Evolutionary conservation across 805 yeast species (phyloP).

Genomic region (Candida rishiriensis): DNA sequence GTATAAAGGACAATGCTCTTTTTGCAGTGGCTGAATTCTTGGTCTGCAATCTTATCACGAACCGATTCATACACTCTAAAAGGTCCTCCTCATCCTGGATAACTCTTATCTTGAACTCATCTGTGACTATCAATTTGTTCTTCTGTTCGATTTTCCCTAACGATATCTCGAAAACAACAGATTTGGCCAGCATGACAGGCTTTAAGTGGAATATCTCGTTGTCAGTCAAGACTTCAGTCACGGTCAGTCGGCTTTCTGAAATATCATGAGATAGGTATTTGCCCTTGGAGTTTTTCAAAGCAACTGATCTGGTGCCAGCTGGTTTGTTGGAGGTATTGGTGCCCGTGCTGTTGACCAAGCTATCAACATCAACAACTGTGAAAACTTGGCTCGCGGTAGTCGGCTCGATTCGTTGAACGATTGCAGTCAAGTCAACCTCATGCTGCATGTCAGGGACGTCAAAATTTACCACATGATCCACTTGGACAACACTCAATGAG

Average conservation of each 20-base stretch:
- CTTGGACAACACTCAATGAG: slow-evolving; percentile 8
- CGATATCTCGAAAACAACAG: slow-evolving; percentile 7
- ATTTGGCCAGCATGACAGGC: background rate
- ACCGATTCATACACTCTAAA: slow-evolving; percentile 19
- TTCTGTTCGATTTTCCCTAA: slow-evolving; percentile 15
- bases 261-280: slow-evolving; percentile 21
- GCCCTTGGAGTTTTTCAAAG: slow-evolving; percentile 22
- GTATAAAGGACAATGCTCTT: slow-evolving; percentile 6
- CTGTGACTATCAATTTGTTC: slow-evolving; percentile 16
- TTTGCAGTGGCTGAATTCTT: slow-evolving; percentile 19
- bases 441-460: slow-evolving; percentile 9
- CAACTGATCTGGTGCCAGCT: slow-evolving; percentile 4
- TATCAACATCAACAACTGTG: slow-evolving; percentile 19
- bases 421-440: slow-evolving; percentile 3
- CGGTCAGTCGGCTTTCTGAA: slow-evolving; percentile 10
- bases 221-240: slow-evolving; percentile 25
- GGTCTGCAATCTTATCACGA: slow-evolving; percentile 24
- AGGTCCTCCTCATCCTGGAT: slow-evolving; percentile 28
- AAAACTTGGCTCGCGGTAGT: slow-evolving; percentile 24
- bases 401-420: slow-evolving; percentile 24
- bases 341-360: slow-evolving; percentile 10
- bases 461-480: slow-evolving; percentile 15
- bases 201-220: slow-evolving; percentile 24
- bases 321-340: background rate
- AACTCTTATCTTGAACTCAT: slow-evolving; percentile 17